Evolutionary conservation across 352 stramenopile species (phyloP).

Genomic region (Phytophthora brassicae): DNA sequence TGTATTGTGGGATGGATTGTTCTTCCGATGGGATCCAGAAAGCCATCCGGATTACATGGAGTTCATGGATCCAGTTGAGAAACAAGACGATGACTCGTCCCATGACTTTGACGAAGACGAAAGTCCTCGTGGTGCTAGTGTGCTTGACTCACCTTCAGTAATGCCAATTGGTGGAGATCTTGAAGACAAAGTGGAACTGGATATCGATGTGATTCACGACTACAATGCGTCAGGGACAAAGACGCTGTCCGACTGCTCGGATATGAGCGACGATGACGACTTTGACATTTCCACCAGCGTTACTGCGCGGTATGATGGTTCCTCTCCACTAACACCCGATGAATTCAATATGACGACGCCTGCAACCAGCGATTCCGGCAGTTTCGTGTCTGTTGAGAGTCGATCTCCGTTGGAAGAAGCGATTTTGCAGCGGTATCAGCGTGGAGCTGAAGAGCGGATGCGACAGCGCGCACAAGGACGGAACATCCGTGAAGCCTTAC

Average conservation of each 20-base stretch:
- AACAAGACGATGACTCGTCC: constrained; percentile 36
- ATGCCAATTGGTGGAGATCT: constrained; percentile 47
- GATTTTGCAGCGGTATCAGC: constrained; percentile 56
- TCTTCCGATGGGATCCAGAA: constrained; percentile 85
- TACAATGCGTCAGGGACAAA: constrained; percentile 74
- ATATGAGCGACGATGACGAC: constrained; percentile 84
- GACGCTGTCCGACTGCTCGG: constrained; percentile 75
- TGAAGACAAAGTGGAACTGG: constrained; percentile 69
- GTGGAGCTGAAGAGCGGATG: constrained; percentile 69
- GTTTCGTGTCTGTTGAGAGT: constrained; percentile 17
- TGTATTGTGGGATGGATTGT: constrained; percentile 86
- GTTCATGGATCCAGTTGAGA: constrained; percentile 69
- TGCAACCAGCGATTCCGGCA: constrained; percentile 33
- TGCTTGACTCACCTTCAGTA: constrained; percentile 41
- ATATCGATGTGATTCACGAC: constrained; percentile 85
- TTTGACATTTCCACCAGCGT: constrained; percentile 40
- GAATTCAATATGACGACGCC: constrained; percentile 34
- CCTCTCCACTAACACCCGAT: constrained; percentile 33
- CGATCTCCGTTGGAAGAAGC: constrained; percentile 44
- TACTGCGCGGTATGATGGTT: constrained; percentile 37
- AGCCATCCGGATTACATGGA: constrained; percentile 88
- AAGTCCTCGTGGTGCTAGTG: constrained; percentile 25
- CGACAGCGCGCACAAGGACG: constrained; percentile 75
- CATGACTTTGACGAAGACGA: constrained; percentile 39
- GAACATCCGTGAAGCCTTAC: constrained; percentile 76